Evolutionary conservation across 306 rosid species (phyloP).

Genomic region (Ormosia emarginata): DNA sequence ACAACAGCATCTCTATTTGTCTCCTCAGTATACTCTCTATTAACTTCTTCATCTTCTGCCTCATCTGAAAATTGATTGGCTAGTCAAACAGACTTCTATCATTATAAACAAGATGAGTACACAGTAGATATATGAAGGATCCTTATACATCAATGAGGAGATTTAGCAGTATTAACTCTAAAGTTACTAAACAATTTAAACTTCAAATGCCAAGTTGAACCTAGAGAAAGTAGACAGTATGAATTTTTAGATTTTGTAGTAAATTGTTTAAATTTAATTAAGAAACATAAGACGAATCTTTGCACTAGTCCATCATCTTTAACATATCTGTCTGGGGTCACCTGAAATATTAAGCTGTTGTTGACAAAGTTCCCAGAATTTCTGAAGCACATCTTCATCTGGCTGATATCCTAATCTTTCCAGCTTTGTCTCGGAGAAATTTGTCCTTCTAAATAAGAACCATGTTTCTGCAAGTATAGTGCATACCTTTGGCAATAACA

Average conservation of each 20-base stretch:
- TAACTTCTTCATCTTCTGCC: constrained; percentile 73
- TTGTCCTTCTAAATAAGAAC: constrained; percentile 52
- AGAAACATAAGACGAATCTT: constrained; percentile 2
- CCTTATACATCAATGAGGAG: constrained; percentile 3
- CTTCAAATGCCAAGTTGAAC: constrained; percentile 4
- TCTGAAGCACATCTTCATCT: constrained; percentile 45
- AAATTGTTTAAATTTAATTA: constrained; percentile 10
- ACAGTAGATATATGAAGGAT: neutral
- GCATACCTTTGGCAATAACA: constrained; percentile 63
- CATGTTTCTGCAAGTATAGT: constrained; percentile 59
- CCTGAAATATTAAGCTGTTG: constrained; percentile 75
- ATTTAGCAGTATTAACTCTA: constrained; percentile 3
- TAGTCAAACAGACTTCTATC: constrained; percentile 13
- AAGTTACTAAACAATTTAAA: neutral
- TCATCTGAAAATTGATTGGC: constrained; percentile 51
- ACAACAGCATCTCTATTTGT: constrained; percentile 70
- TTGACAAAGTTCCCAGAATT: constrained; percentile 82
- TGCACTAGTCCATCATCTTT: neutral
- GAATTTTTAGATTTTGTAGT: neutral
- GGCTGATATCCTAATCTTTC: constrained; percentile 73
- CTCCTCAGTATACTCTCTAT: constrained; percentile 77
- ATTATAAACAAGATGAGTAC: constrained; percentile 5
- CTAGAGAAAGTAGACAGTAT: neutral
- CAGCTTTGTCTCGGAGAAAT: constrained; percentile 54
- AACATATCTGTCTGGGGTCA: constrained; percentile 19